These are phyloP conservation scores for Leucocoprinus birnbaumii DNA, from an alignment of 768 basidiomycete genomes.

Conservation along the genomic window DNA sequence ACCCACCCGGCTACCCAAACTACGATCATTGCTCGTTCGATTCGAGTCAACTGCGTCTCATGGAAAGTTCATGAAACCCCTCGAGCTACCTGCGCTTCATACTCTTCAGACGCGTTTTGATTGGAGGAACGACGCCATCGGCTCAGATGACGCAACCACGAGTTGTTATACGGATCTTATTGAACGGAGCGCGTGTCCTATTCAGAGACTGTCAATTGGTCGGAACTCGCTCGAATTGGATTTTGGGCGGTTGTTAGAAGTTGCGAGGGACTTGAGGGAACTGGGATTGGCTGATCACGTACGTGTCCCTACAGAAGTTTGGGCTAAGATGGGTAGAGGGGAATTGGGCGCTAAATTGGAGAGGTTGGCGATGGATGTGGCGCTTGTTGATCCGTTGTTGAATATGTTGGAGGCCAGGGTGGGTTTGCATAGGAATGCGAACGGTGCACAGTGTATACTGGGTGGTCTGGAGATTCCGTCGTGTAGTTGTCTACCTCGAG, in stretches of 20 bases:
- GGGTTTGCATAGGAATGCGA: neutral
- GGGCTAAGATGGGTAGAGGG: slow-evolving; percentile 4
- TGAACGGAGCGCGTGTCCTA: slow-evolving; percentile 6
- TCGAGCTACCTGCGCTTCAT: slow-evolving; percentile 6
- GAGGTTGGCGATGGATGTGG: slow-evolving; percentile 4
- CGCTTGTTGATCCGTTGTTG: slow-evolving; percentile 7
- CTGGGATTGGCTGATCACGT: slow-evolving; percentile 9
- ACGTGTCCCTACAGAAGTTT: neutral
- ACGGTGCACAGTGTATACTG: neutral
- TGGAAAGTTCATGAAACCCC: slow-evolving; percentile 9
- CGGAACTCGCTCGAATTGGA: slow-evolving; percentile 10
- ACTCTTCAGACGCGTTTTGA: slow-evolving; percentile 11
- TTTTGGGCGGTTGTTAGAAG: slow-evolving; percentile 1
- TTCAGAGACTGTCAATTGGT: slow-evolving; percentile 8
- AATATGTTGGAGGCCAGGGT: slow-evolving; percentile 8
- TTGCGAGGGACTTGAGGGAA: neutral
- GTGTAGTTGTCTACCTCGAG: neutral
- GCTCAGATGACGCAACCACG: neutral
- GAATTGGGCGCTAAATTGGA: slow-evolving; percentile 6
- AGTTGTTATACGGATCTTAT: slow-evolving; percentile 9
- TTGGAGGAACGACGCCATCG: slow-evolving; percentile 2
- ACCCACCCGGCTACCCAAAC: neutral
- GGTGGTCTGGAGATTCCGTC: neutral
- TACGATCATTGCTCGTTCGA: neutral
- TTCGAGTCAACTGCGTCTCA: slow-evolving; percentile 7